phyloP scores from a whole-genome alignment of 1,284 basidiomycete genomes.

The Hemileia vastatrix region DNA sequence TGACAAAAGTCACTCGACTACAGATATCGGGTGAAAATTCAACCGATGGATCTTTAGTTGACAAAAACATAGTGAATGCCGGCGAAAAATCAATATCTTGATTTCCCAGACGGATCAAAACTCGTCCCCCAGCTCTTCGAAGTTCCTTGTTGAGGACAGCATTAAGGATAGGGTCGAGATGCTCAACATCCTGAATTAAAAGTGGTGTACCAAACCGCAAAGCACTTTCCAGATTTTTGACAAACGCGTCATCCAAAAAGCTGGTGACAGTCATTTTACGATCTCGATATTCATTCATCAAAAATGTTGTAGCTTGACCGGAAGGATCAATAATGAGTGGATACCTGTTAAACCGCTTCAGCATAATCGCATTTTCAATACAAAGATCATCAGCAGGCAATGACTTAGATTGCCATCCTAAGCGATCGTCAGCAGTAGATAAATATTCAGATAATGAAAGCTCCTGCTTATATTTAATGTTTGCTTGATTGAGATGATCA shows the following conservation, averaged over 20 bases:
- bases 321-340: constrained; percentile 98
- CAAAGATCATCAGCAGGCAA: constrained; percentile 90
- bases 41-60: constrained; percentile 91
- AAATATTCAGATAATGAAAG: constrained; percentile 90
- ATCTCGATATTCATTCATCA: constrained; percentile 88
- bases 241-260: constrained; percentile 96
- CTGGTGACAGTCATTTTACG: constrained; percentile 96
- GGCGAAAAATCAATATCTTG: constrained; percentile 99
- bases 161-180: constrained; percentile 94
- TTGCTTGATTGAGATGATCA: constrained; percentile 74
- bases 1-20: constrained; percentile 97
- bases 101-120: constrained; percentile 91
- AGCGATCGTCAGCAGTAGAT: constrained; percentile 90
- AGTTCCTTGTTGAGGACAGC: constrained; percentile 96
- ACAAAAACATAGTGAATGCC: constrained; percentile 97
- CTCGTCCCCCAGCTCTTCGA: constrained; percentile 74
- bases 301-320: constrained; percentile 90
- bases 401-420: constrained; percentile 89
- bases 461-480: constrained; percentile 83
- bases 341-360: constrained; percentile 95
- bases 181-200: constrained; percentile 94
- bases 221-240: constrained; percentile 97
- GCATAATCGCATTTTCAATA: constrained; percentile 92
- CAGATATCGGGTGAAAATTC: constrained; percentile 98
- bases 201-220: constrained; percentile 96